A percentile compares a stretch with the other conserved stretches of the same genome.
These are phyloP conservation scores for Halophytophthora batemanensis DNA, from an alignment of 352 stramenopile genomes.

Conservation along the genomic window DNA sequence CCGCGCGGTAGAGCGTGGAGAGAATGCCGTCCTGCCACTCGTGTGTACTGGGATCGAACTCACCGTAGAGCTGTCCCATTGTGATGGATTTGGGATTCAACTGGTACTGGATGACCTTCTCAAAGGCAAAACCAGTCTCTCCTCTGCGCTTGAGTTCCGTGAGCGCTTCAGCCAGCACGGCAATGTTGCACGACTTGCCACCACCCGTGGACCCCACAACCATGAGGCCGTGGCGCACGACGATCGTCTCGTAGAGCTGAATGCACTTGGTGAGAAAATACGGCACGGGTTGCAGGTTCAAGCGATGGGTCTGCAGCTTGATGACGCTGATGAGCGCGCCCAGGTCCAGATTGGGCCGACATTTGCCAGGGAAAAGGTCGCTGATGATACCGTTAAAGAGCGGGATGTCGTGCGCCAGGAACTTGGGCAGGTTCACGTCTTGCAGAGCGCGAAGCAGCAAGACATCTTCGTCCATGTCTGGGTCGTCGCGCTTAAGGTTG, in stretches of 20 bases:
- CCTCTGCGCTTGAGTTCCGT: conserved; percentile 79
- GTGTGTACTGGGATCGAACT: conserved; percentile 94
- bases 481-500: conserved; percentile 90
- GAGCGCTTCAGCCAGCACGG: conserved; percentile 89
- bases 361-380: conserved; percentile 93
- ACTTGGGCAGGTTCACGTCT: conserved; percentile 96
- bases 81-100: conserved; percentile 96
- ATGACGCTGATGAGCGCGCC: conserved; percentile 87
- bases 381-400: conserved; percentile 95
- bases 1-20: conserved; percentile 91
- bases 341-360: conserved; percentile 85
- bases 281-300: conserved; percentile 82
- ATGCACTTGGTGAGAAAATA: conserved; percentile 95
- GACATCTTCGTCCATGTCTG: conserved; percentile 92
- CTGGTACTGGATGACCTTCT: conserved; percentile 88
- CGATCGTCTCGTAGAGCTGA: conserved; percentile 94
- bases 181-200: conserved; percentile 90
- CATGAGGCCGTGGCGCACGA: conserved; percentile 95
- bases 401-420: conserved; percentile 93
- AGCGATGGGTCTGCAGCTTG: conserved; percentile 77
- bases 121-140: conserved; percentile 84
- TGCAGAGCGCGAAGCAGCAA: conserved; percentile 92
- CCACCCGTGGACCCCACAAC: conserved; percentile 90
- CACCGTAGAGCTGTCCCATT: conserved; percentile 94
- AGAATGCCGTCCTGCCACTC: conserved; percentile 96